Conservation (phyloP, 257 asterid genomes). For the Nicotiana undulata region DNA sequence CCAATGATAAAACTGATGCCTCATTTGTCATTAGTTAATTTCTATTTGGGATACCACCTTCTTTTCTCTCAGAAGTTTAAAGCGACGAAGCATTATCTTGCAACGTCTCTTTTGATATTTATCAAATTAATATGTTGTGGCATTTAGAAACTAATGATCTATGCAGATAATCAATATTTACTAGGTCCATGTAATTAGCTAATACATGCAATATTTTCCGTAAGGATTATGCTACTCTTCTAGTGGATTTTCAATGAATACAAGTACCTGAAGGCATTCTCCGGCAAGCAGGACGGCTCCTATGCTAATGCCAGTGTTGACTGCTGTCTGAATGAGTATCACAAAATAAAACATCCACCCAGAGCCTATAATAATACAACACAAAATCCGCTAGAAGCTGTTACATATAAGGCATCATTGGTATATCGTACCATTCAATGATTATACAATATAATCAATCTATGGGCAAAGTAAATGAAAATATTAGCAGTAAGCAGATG, state of each 20-base stretch:
- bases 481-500: not conserved
- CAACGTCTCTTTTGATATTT: not conserved
- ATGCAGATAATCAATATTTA: not conserved
- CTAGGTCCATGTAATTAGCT: not conserved
- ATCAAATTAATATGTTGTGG: not conserved
- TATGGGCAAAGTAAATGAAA: not conserved
- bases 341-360: slow-evolving; percentile 96
- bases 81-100: not conserved
- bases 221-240: not conserved
- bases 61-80: not conserved
- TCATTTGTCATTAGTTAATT: not conserved
- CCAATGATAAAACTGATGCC: not conserved
- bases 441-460: not conserved
- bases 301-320: slow-evolving; percentile 79
- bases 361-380: slow-evolving; percentile 40
- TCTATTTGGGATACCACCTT: not conserved
- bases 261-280: slow-evolving; percentile 79
- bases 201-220: not conserved
- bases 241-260: not conserved
- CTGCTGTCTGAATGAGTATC: slow-evolving; percentile 80
- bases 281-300: slow-evolving; percentile 87
- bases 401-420: not conserved
- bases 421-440: not conserved
- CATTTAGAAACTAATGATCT: not conserved
- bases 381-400: not conserved